Conservation (phyloP, 2,329 filamentous ascomycete species). For the Neopestalotiopsis sp. region DNA sequence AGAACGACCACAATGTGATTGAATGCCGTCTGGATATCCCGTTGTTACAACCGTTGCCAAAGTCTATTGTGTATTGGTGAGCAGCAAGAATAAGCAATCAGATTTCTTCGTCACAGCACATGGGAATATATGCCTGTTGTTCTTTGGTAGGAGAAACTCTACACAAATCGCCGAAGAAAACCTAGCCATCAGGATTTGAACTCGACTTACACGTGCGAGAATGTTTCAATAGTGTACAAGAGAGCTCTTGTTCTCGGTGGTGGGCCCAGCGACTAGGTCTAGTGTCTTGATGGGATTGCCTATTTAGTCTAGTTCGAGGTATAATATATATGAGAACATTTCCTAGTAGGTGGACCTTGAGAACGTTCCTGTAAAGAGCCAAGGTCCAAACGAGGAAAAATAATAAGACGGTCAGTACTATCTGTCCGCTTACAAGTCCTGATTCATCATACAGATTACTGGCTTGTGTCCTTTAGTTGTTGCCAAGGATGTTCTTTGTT, state of each 20-base stretch:
- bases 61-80: not conserved
- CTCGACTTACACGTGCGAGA: conserved; percentile 1
- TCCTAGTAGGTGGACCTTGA: no score
- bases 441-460: conserved; percentile 18
- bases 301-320: not conserved
- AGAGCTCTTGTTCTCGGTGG: not conserved
- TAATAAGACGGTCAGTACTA: not conserved
- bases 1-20: not conserved
- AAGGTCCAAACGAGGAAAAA: not conserved
- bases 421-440: conserved; percentile 14
- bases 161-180: not conserved
- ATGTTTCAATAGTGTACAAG: not conserved
- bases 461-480: no score
- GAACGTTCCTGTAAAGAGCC: not conserved
- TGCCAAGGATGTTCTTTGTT: not conserved
- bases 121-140: not conserved
- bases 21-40: not conserved
- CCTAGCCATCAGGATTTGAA: not conserved
- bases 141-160: not conserved
- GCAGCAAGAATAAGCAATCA: not conserved
- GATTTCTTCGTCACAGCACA: not conserved
- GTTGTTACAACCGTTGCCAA: not conserved
- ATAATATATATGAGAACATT: not conserved
- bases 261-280: not conserved
- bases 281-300: not conserved